A percentile compares a stretch with the other conserved stretches of the same genome.
phyloP scores from a whole-genome alignment of 306 rosid species.

The Begonia masoniana region DNA sequence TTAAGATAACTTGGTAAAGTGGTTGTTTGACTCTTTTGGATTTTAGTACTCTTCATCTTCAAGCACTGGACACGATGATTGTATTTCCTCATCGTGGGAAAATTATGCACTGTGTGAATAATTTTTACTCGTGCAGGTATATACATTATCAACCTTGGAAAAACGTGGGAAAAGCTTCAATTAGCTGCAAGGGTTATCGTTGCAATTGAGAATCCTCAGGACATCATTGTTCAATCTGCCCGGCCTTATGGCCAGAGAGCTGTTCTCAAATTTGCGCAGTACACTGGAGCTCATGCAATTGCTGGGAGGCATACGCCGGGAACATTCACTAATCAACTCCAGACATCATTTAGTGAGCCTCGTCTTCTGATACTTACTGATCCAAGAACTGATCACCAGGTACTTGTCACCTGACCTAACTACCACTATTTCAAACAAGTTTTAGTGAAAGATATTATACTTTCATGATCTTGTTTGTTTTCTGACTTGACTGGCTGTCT shows the following conservation, averaged over 20 bases:
- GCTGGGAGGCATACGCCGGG: slow-evolving; percentile 90
- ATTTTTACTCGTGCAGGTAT: slow-evolving; percentile 25
- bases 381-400: slow-evolving; percentile 95
- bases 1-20: no score
- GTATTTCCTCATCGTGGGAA: no score
- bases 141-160: slow-evolving; percentile 61
- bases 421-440: no score
- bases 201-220: slow-evolving; percentile 69
- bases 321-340: slow-evolving; percentile 74
- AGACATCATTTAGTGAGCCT: slow-evolving; percentile 76
- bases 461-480: not conserved
- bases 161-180: slow-evolving; percentile 77
- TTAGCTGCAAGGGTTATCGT: slow-evolving; percentile 75
- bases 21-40: no score
- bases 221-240: slow-evolving; percentile 75
- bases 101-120: no score
- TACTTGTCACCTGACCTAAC: slow-evolving; percentile 2
- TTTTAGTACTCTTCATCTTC: no score
- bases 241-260: slow-evolving; percentile 88
- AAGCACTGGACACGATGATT: no score
- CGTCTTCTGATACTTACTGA: slow-evolving; percentile 85
- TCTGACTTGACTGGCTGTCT: no score
- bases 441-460: not conserved
- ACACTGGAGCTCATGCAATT: slow-evolving; percentile 74
- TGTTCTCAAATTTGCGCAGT: slow-evolving; percentile 71